phyloP scores from a whole-genome alignment of 495 filamentous ascomycete genomes.

The Podospora conica region DNA sequence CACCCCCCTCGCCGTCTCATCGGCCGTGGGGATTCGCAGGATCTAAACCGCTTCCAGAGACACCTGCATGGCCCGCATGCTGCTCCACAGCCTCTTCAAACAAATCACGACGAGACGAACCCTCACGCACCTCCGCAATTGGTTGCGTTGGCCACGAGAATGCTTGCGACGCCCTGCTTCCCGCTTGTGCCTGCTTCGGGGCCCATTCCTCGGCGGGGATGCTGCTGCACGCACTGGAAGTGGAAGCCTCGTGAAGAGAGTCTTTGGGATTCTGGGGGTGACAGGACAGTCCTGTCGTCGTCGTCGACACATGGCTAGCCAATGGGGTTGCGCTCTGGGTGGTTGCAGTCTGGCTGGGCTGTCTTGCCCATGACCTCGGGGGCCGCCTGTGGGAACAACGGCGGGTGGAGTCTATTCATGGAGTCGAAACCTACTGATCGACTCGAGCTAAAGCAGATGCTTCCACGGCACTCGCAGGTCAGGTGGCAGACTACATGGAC shows the following conservation, averaged over 20 bases:
- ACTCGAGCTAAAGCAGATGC: not conserved
- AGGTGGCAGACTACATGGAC: not conserved
- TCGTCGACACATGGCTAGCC: conserved; percentile 5
- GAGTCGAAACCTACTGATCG: not conserved
- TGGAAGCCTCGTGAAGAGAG: conserved; percentile 3
- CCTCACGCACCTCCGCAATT: conserved; percentile 15
- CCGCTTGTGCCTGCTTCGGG: conserved; percentile 7
- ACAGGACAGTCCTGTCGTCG: not conserved
- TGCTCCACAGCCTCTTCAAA: conserved; percentile 14
- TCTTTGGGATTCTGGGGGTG: not conserved
- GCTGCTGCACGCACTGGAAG: conserved; percentile 10
- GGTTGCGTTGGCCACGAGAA: conserved; percentile 8
- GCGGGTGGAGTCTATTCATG: not conserved
- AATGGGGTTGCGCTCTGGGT: not conserved
- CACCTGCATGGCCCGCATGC: conserved; percentile 22
- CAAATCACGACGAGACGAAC: conserved; percentile 19
- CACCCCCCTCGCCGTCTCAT: conserved; percentile 13
- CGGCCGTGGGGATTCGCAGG: conserved; percentile 15
- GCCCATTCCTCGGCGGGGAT: not conserved
- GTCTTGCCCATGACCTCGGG: not conserved
- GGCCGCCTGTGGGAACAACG: not conserved
- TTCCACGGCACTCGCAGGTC: not conserved
- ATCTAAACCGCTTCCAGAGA: conserved; percentile 20
- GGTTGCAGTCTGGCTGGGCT: not conserved
- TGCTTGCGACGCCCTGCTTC: conserved; percentile 4